A percentile compares a stretch with the other conserved stretches of the same genome.
These are phyloP conservation scores for Sclerotinia borealis DNA, from an alignment of 2,329 filamentous ascomycete genomes.

Conservation along the genomic window DNA sequence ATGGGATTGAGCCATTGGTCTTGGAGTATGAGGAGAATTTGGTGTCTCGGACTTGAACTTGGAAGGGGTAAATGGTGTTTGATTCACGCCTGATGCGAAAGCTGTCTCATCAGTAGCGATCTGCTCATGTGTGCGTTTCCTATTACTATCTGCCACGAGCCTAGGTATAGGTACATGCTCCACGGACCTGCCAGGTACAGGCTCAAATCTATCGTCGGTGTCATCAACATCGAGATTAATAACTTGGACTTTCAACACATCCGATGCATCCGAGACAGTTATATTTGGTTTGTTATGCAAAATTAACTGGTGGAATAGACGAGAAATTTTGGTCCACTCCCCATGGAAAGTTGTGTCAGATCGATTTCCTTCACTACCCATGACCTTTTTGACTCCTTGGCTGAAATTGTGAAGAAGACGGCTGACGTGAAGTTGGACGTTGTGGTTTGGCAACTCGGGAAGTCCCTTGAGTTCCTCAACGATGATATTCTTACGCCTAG, in stretches of 20 bases:
- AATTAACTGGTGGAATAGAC: constrained; percentile 24
- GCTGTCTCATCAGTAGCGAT: background rate
- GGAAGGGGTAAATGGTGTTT: background rate
- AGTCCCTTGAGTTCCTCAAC: constrained; percentile 49
- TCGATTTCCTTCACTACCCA: constrained; percentile 42
- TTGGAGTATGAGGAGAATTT: background rate
- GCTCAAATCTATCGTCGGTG: background rate
- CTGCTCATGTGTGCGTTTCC: background rate
- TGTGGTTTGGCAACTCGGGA: constrained; percentile 58
- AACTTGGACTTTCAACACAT: background rate
- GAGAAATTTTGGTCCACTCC: constrained; percentile 32
- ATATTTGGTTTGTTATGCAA: constrained; percentile 25
- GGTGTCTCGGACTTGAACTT: background rate
- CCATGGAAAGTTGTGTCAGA: constrained; percentile 39
- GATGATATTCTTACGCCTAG: constrained; percentile 43
- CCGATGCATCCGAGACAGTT: constrained; percentile 24
- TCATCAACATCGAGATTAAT: constrained; percentile 17
- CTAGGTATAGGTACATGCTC: background rate
- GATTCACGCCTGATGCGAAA: background rate
- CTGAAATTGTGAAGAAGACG: constrained; percentile 54
- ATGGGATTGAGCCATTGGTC: background rate
- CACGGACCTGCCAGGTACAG: background rate
- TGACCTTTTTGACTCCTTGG: constrained; percentile 44
- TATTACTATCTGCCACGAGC: background rate
- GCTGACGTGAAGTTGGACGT: constrained; percentile 60